These are phyloP conservation scores for Candida dubliniensis DNA, from an alignment of 1,139 yeast species.

Conservation along the genomic window DNA sequence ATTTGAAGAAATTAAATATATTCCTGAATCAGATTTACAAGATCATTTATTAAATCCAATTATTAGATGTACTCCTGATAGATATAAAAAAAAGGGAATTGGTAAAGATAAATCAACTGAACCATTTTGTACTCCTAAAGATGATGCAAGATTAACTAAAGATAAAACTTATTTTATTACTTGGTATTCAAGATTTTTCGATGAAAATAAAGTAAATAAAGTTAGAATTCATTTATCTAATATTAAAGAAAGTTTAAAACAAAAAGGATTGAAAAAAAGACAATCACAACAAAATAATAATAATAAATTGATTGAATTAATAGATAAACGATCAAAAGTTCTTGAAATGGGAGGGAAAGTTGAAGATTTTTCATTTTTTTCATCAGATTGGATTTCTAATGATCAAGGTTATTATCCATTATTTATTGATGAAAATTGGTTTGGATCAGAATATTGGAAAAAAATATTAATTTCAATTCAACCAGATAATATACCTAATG, in stretches of 20 bases:
- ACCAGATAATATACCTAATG: slow-evolving; percentile 65
- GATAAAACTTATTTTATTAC: slow-evolving; percentile 72
- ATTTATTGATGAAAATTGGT: slow-evolving; percentile 61
- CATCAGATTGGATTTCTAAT: slow-evolving; percentile 71
- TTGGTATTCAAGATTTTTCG: slow-evolving; percentile 71
- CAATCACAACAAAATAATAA: slow-evolving; percentile 23
- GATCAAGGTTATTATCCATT: slow-evolving; percentile 65
- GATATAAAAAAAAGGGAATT: slow-evolving; percentile 63
- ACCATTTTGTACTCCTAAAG: slow-evolving; percentile 83
- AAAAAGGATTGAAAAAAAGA: slow-evolving; percentile 54
- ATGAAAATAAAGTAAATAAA: slow-evolving; percentile 44
- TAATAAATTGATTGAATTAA: neutral
- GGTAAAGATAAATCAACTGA: slow-evolving; percentile 57
- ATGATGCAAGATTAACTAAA: slow-evolving; percentile 52
- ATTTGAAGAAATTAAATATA: slow-evolving; percentile 52
- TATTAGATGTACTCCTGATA: slow-evolving; percentile 81
- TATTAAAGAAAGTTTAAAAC: slow-evolving; percentile 53
- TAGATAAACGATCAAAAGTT: slow-evolving; percentile 32
- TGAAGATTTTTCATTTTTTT: slow-evolving; percentile 54
- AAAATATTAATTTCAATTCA: slow-evolving; percentile 64
- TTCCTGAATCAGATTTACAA: slow-evolving; percentile 62
- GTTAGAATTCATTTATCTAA: slow-evolving; percentile 70
- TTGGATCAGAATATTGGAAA: slow-evolving; percentile 47
- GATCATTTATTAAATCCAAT: slow-evolving; percentile 73
- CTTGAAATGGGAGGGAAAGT: slow-evolving; percentile 40